A percentile compares a stretch with the other conserved stretches of the same genome.
phyloP scores from a whole-genome alignment of 331 rosid genomes.

The Telfairia occidentalis region DNA sequence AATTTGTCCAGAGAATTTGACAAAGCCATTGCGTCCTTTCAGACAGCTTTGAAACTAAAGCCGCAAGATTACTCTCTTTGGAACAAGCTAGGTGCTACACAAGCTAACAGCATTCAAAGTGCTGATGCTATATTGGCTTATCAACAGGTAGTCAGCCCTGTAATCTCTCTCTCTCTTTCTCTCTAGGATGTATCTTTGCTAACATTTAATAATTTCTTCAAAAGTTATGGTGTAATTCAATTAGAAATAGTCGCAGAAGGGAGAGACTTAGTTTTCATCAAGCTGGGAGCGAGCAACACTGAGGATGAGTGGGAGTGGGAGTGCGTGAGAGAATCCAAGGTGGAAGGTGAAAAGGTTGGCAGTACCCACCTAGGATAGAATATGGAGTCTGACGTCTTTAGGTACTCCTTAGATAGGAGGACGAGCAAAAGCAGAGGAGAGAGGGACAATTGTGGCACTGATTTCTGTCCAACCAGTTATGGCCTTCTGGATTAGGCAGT shows the following conservation, averaged over 20 bases:
- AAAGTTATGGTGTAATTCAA: neutral
- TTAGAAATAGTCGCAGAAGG: neutral
- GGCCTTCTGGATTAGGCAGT: neutral
- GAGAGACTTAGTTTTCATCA: neutral
- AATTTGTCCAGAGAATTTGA: slow-evolving; percentile 90
- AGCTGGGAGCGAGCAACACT: neutral
- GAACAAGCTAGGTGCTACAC: slow-evolving; percentile 99
- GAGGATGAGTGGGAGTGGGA: neutral
- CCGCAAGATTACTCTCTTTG: slow-evolving; percentile 96
- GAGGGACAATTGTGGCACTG: neutral
- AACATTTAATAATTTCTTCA: neutral
- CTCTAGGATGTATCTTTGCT: neutral
- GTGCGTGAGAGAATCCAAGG: neutral
- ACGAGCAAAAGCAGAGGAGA: neutral
- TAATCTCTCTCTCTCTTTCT: neutral
- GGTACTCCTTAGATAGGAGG: neutral
- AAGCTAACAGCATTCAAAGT: slow-evolving; percentile 97
- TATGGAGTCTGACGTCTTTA: neutral
- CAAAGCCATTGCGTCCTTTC: slow-evolving; percentile 74
- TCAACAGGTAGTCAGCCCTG: slow-evolving; percentile 54
- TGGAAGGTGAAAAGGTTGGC: neutral
- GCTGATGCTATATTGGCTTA: slow-evolving; percentile 96
- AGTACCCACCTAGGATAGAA: neutral
- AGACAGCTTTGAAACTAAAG: slow-evolving; percentile 77
- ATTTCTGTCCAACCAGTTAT: neutral